Conservation (phyloP, 176 grass and related monocot genomes). For the Typha latifolia region DNA sequence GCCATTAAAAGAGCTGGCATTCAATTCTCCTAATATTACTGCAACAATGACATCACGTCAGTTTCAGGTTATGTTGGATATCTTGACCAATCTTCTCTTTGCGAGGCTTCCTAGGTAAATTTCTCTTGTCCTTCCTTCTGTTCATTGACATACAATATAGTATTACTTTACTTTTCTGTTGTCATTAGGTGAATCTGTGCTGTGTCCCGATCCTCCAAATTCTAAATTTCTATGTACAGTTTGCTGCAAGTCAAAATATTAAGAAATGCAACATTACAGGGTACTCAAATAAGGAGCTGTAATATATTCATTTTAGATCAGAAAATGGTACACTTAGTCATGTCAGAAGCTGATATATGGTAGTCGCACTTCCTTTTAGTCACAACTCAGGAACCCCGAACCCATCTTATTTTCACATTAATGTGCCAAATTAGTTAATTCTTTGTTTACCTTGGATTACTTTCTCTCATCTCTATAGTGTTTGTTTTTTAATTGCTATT, state of each 20-base stretch:
- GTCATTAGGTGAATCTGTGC: too few relatives aligned
- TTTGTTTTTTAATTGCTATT: background rate
- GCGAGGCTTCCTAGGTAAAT: slow-evolving; percentile 73
- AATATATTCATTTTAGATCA: too few relatives aligned
- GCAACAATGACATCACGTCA: slow-evolving; percentile 96
- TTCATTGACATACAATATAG: background rate
- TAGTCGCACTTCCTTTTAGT: too few relatives aligned
- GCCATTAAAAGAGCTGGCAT: slow-evolving; percentile 82
- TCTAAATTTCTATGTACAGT: too few relatives aligned
- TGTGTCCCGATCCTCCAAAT: too few relatives aligned
- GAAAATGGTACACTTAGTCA: too few relatives aligned
- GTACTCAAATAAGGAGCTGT: too few relatives aligned
- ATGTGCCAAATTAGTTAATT: background rate
- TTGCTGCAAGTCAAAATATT: too few relatives aligned
- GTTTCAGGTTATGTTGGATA: slow-evolving; percentile 97
- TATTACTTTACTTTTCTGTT: background rate
- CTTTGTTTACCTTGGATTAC: background rate
- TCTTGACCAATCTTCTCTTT: slow-evolving; percentile 91
- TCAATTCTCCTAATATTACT: slow-evolving; percentile 91
- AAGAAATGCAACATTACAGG: too few relatives aligned
- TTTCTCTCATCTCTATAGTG: background rate
- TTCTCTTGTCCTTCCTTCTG: background rate
- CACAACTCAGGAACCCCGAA: background rate
- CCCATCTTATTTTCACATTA: background rate
- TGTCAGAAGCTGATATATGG: too few relatives aligned